Conservation (phyloP, 768 basidiomycete species). For the Serpula lacrymans region DNA sequence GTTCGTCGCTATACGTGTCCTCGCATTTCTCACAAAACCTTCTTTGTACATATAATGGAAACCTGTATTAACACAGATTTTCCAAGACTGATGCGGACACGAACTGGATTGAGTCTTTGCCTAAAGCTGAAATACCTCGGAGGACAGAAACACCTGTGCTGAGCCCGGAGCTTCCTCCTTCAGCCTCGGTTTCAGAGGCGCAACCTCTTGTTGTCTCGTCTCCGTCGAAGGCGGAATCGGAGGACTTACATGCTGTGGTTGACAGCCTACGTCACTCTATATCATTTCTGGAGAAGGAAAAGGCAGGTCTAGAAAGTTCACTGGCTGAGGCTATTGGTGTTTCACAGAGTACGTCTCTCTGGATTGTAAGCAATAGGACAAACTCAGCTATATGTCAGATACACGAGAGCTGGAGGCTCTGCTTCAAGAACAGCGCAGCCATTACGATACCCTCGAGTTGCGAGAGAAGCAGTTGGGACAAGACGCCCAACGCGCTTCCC, state of each 20-base stretch:
- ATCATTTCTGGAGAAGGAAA: constrained; percentile 23
- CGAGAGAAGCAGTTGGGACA: no score
- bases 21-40: constrained; percentile 3
- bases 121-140: constrained; percentile 36
- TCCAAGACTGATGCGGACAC: constrained; percentile 37
- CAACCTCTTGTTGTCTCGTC: no score
- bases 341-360: no score
- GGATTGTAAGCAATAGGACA: constrained; percentile 27
- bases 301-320: constrained; percentile 22
- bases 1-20: constrained; percentile 31
- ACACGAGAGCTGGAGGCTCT: constrained; percentile 8
- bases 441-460: constrained; percentile 16
- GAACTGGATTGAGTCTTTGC: constrained; percentile 63
- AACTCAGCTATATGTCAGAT: constrained; percentile 12
- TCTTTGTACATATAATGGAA: no score
- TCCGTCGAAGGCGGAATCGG: constrained; percentile 8
- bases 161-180: constrained; percentile 19
- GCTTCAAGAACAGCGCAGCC: constrained; percentile 17
- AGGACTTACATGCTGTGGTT: constrained; percentile 13
- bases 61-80: constrained; percentile 45
- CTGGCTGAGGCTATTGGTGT: no score
- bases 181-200: no score
- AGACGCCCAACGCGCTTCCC: no score
- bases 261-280: constrained; percentile 15
- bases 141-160: constrained; percentile 34